phyloP scores from a whole-genome alignment of 2,329 filamentous ascomycete species.

The Fusarium agapanthi region DNA sequence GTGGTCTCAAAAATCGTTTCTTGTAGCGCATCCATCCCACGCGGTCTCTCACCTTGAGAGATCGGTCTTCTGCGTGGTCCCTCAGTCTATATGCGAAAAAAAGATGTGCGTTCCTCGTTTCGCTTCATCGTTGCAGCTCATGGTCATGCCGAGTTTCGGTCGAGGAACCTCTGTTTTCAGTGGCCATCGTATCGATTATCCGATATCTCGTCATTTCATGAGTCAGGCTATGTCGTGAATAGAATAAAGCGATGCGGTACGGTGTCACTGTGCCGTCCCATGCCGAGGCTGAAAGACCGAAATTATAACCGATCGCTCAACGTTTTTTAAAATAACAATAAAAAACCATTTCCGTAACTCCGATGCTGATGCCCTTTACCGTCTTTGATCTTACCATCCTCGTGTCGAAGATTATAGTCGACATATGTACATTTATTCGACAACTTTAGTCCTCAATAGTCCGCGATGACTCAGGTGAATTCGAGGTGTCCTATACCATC shows the following conservation, averaged over 20 bases:
- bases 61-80: conserved; percentile 33
- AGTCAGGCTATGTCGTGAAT: not conserved
- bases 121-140: conserved; percentile 4
- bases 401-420: conserved; percentile 23
- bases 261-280: conserved; percentile 19
- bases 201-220: not conserved
- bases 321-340: conserved; percentile 38
- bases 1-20: conserved; percentile 30
- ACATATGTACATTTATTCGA: conserved; percentile 37
- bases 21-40: conserved; percentile 25
- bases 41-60: conserved; percentile 23
- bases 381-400: conserved; percentile 35
- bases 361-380: conserved; percentile 47
- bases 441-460: conserved; percentile 29
- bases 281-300: conserved; percentile 31
- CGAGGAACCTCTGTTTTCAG: conserved; percentile 25
- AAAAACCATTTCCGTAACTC: conserved; percentile 44
- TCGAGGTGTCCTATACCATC: conserved; percentile 49
- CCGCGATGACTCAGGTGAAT: conserved; percentile 22
- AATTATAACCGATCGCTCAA: conserved; percentile 36
- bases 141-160: not conserved
- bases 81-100: conserved; percentile 41
- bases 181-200: conserved; percentile 21
- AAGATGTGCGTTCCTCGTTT: conserved; percentile 28
- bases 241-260: conserved; percentile 11